Conservation (phyloP, 768 basidiomycete genomes). For the Boletus pseudo-olivaceus region DNA sequence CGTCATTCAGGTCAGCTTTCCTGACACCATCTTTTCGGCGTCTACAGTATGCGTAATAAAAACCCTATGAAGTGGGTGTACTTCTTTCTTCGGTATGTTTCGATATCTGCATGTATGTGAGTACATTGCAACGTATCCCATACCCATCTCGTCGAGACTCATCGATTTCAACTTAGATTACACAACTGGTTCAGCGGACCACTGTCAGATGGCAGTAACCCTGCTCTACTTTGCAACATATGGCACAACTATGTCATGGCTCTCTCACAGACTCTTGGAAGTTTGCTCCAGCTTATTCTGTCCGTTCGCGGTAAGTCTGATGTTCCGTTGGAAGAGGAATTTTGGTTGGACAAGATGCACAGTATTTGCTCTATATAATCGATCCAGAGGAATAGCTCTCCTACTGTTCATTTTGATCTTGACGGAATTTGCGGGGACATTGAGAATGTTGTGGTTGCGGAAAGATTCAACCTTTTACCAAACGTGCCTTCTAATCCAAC, state of each 20-base stretch:
- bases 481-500: conserved; percentile 5
- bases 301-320: conserved; percentile 12
- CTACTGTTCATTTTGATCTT: conserved; percentile 3
- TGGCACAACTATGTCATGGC: conserved; percentile 4
- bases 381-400: conserved; percentile 9
- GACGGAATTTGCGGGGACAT: background rate
- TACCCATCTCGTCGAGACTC: background rate
- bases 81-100: too few species aligned
- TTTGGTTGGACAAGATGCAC: background rate
- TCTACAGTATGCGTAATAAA: conserved; percentile 18
- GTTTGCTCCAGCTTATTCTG: conserved; percentile 10
- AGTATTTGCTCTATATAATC: conserved; percentile 21
- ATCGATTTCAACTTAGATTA: conserved; percentile 2
- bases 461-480: background rate
- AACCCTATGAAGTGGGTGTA: too few species aligned
- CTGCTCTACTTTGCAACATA: too few species aligned
- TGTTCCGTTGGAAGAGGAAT: background rate
- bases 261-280: conserved; percentile 5
- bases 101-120: conserved; percentile 21
- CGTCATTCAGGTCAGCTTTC: background rate
- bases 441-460: background rate
- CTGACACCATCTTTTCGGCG: background rate
- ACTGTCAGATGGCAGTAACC: too few species aligned
- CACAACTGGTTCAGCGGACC: conserved; percentile 6
- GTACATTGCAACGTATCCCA: background rate